Conservation (phyloP, 768 basidiomycete species). For the Agaricus subrufescens region DNA sequence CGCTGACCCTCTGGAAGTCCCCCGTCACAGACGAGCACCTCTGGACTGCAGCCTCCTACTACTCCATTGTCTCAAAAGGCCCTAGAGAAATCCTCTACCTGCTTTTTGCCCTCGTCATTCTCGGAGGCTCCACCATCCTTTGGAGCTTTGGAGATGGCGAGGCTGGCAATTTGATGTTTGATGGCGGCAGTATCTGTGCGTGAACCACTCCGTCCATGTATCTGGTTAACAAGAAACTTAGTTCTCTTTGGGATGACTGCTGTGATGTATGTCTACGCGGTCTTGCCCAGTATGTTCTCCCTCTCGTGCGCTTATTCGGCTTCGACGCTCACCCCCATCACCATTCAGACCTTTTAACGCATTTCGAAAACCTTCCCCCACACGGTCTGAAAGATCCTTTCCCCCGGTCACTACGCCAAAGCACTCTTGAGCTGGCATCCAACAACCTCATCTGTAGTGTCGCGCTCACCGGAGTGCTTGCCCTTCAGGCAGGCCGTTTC, state of each 20-base stretch:
- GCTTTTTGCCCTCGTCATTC: slow-evolving; percentile 47
- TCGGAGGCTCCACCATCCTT: slow-evolving; percentile 65
- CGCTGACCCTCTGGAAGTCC: slow-evolving; percentile 83
- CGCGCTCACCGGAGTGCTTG: slow-evolving; percentile 80
- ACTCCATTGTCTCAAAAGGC: slow-evolving; percentile 69
- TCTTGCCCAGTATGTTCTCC: slow-evolving; percentile 64
- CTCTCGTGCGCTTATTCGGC: background rate
- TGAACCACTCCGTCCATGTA: slow-evolving; percentile 10
- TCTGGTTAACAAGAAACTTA: slow-evolving; percentile 22
- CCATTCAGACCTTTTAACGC: slow-evolving; percentile 46
- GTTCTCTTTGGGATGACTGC: slow-evolving; percentile 75
- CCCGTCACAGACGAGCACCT: slow-evolving; percentile 82
- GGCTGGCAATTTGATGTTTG: slow-evolving; percentile 88
- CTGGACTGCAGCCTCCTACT: slow-evolving; percentile 81
- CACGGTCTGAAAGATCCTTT: slow-evolving; percentile 51
- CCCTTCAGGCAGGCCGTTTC: slow-evolving; percentile 77
- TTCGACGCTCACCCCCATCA: slow-evolving; percentile 4
- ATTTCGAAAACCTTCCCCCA: slow-evolving; percentile 56
- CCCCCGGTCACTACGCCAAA: slow-evolving; percentile 54
- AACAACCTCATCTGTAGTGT: slow-evolving; percentile 85
- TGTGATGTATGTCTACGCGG: slow-evolving; percentile 69
- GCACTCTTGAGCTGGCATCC: slow-evolving; percentile 77
- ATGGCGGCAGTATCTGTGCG: slow-evolving; percentile 85
- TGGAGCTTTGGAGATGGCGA: slow-evolving; percentile 75
- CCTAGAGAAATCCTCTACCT: slow-evolving; percentile 53